A percentile compares a stretch with the other conserved stretches of the same genome.
Conservation (phyloP, 2,329 filamentous ascomycete genomes). For the Xylariaceae sp. region DNA sequence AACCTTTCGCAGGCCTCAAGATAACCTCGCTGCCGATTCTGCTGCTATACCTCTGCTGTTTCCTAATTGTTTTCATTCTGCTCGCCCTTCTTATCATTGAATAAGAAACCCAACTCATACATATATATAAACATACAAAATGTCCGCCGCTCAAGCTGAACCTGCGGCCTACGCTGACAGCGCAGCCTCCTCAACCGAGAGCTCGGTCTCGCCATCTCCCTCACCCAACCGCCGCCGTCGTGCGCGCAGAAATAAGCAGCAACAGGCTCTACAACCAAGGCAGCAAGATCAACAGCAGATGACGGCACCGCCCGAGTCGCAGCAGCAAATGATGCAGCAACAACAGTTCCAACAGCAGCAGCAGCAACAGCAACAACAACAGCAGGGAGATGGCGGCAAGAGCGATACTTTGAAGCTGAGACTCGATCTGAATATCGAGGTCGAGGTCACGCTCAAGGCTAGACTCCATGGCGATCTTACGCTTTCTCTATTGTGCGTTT, state of each 20-base stretch:
- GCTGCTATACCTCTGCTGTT: too few relatives aligned
- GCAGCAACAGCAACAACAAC: constrained; percentile 18
- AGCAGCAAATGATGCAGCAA: constrained; percentile 13
- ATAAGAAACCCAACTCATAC: too few relatives aligned
- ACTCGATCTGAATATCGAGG: constrained; percentile 75
- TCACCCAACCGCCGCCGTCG: constrained; percentile 20
- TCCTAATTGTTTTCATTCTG: too few relatives aligned
- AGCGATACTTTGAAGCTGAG: constrained; percentile 66
- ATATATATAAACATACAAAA: too few relatives aligned
- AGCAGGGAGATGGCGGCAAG: constrained; percentile 35
- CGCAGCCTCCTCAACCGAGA: constrained; percentile 13
- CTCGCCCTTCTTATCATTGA: too few relatives aligned
- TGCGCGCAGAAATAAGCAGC: constrained; percentile 15
- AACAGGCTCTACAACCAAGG: constrained; percentile 11
- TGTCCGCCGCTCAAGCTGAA: constrained; percentile 19
- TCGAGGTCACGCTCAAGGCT: constrained; percentile 85
- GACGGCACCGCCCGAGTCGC: too few relatives aligned
- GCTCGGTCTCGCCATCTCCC: constrained; percentile 19
- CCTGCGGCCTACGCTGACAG: constrained; percentile 20
- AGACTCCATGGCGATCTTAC: constrained; percentile 82
- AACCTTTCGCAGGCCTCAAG: too few relatives aligned
- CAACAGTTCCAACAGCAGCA: constrained; percentile 10
- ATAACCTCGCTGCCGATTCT: too few relatives aligned
- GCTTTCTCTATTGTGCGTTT: constrained; percentile 59
- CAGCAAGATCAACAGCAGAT: constrained; percentile 17